Conservation (phyloP, 331 rosid species). For the Rosa hybrid region DNA sequence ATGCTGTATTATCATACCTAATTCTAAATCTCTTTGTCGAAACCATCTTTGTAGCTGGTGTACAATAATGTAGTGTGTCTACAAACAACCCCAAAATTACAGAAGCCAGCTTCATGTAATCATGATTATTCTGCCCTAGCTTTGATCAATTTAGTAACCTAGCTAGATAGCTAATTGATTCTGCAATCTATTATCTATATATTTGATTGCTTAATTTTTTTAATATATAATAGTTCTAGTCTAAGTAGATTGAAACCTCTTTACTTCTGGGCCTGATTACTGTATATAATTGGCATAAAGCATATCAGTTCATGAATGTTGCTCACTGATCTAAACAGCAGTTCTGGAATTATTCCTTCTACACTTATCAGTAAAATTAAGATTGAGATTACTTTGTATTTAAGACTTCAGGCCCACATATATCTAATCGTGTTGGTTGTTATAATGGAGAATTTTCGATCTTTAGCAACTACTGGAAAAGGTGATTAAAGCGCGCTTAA, state of each 20-base stretch:
- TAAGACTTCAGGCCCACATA: constrained; percentile 67
- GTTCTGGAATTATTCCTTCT: constrained; percentile 19
- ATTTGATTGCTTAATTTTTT: background rate
- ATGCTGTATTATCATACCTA: background rate
- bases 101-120: background rate
- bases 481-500: constrained; percentile 31
- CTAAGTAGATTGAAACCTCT: background rate
- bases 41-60: background rate
- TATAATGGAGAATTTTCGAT: constrained; percentile 49
- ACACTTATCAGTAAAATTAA: background rate
- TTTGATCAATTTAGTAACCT: background rate
- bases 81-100: background rate
- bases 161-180: background rate
- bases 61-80: background rate
- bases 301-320: constrained; percentile 8
- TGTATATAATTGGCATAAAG: constrained; percentile 2
- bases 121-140: background rate
- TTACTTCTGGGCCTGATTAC: background rate
- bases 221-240: background rate
- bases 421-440: constrained; percentile 91
- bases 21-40: background rate
- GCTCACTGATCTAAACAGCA: constrained; percentile 25
- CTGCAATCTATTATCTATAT: background rate
- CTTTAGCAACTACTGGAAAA: constrained; percentile 45
- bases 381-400: constrained; percentile 18